Conservation (phyloP, 192 early-diverging fungal genomes). For the Physocladia obscura region DNA sequence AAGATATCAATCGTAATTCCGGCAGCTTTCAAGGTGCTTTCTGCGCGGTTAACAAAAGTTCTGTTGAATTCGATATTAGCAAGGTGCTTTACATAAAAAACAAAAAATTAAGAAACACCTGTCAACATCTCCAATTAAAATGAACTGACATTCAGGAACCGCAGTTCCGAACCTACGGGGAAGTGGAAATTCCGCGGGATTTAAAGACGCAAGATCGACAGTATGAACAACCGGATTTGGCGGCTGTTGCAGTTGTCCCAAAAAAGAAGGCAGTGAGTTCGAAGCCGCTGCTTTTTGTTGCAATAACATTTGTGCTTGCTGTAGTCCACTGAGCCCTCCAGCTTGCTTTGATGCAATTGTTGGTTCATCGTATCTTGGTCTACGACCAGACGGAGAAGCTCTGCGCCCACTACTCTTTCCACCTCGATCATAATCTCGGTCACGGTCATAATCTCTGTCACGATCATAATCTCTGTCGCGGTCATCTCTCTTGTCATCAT, state of each 20-base stretch:
- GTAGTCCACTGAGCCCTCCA: conserved; percentile 16
- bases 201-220: conserved; percentile 14
- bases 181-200: conserved; percentile 37
- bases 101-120: conserved; percentile 1
- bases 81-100: neutral
- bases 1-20: conserved; percentile 35
- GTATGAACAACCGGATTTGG: conserved; percentile 29
- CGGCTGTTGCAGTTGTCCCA: neutral
- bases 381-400: neutral
- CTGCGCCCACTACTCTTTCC: neutral
- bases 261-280: conserved; percentile 4
- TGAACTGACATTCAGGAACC: conserved; percentile 48
- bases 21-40: conserved; percentile 25
- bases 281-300: conserved; percentile 16
- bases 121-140: conserved; percentile 39
- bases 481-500: conserved; percentile 21
- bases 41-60: conserved; percentile 32
- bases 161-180: conserved; percentile 37
- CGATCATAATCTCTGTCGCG: neutral
- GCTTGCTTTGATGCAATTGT: neutral
- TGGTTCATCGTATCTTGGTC: conserved; percentile 4
- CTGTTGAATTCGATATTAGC: conserved; percentile 1
- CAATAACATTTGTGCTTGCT: conserved; percentile 21
- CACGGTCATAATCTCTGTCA: conserved; percentile 4
- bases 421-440: neutral